Evolutionary conservation across 208 protist genomes (phyloP).

Genomic region (Trypanosoma melophagium): DNA sequence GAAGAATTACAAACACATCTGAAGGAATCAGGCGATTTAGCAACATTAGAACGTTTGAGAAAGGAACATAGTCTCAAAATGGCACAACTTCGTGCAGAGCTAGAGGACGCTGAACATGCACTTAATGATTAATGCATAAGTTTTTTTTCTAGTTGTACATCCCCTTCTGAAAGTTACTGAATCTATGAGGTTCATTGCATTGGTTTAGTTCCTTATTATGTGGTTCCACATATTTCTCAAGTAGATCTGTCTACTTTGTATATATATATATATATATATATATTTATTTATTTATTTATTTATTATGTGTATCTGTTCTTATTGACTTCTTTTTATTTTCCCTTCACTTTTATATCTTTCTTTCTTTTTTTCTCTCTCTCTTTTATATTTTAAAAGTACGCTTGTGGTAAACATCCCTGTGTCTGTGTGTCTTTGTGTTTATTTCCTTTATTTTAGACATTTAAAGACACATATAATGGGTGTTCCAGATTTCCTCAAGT

Average conservation of each 20-base stretch:
- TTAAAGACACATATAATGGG: too few relatives aligned
- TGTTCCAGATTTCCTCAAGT: slow-evolving; percentile 86
- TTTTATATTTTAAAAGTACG: background rate
- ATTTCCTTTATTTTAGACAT: too few relatives aligned
- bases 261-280: slow-evolving; percentile 19
- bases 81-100: slow-evolving; percentile 61
- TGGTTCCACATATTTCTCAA: background rate
- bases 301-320: background rate
- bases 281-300: slow-evolving; percentile 9
- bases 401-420: background rate
- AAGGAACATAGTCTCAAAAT: slow-evolving; percentile 72
- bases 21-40: slow-evolving; percentile 28
- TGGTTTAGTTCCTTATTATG: background rate
- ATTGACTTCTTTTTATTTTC: slow-evolving; percentile 16
- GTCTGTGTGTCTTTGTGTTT: background rate
- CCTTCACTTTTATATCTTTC: too few relatives aligned
- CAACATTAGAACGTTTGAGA: slow-evolving; percentile 32
- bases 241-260: background rate
- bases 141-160: background rate
- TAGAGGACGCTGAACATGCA: slow-evolving; percentile 43
- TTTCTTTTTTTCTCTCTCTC: background rate
- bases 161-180: background rate
- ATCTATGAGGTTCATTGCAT: background rate
- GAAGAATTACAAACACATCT: slow-evolving; percentile 35
- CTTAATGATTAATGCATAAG: slow-evolving; percentile 22